Evolutionary conservation across 805 yeast genomes (phyloP).

Genomic region (Candida sithepensis): DNA sequence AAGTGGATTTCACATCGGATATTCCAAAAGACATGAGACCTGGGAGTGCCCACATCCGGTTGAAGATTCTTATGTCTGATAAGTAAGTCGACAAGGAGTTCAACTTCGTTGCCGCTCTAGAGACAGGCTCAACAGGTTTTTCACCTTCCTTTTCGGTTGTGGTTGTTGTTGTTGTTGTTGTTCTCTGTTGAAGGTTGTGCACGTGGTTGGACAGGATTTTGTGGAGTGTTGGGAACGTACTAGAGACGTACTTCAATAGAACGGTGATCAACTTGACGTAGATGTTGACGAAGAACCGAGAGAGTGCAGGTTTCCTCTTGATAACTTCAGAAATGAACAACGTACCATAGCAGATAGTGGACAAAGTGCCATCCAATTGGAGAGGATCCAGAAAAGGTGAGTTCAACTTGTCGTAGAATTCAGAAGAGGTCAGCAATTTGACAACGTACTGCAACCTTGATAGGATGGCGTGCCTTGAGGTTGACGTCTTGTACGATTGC

Average conservation of each 20-base stretch:
- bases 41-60: constrained; percentile 35
- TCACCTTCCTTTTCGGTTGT: constrained; percentile 5
- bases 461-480: background rate
- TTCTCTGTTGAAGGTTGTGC: background rate
- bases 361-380: constrained; percentile 29
- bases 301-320: constrained; percentile 17
- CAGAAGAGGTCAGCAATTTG: constrained; percentile 20
- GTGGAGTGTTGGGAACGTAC: background rate
- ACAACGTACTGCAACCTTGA: constrained; percentile 15
- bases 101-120: constrained; percentile 17
- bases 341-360: constrained; percentile 32
- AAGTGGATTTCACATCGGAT: constrained; percentile 11
- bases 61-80: constrained; percentile 34
- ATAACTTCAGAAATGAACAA: constrained; percentile 27
- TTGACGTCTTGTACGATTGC: background rate
- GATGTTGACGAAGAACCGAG: constrained; percentile 2
- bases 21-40: constrained; percentile 23
- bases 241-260: constrained; percentile 3
- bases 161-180: too few species aligned
- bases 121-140: background rate
- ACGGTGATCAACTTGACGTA: constrained; percentile 1
- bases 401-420: constrained; percentile 26
- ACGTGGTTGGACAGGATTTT: background rate
- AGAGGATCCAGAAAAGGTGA: constrained; percentile 24
- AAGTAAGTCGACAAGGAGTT: constrained; percentile 28